Evolutionary conservation across 1,139 yeast genomes (phyloP), one percentile per base, ranked within the genome.

Genomic region (Candida albicans): DNA sequence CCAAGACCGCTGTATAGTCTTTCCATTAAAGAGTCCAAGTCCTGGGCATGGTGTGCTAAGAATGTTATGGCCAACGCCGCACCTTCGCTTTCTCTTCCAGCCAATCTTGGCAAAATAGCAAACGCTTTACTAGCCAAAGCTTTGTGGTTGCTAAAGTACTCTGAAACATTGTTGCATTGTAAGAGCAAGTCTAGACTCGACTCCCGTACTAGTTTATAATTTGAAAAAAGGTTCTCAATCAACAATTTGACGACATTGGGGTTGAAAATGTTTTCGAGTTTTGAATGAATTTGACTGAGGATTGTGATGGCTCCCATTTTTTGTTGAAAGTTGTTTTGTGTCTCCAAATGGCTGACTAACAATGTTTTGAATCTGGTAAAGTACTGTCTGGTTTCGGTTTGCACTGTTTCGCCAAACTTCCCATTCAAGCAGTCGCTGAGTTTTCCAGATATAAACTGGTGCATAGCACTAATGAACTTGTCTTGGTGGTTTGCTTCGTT

Each of bases 31-130:
- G 15, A 8, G 7, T 35, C 33, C 7, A 42, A 26, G 8, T 42
- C 35, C 9, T 12, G 15, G 31, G 43, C 37, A 15, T 36, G 39
- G n/a, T 30, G 25, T 11, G 48, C 37, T 29, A 50, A 32, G 29
- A 45, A 50, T 25, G 45, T 37, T 3, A 47, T 33, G 8, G 44
- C 49, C 35, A 82, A 75, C 0, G 96, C 91, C 8, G 95, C 96
- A 24, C 91, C 84, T 50, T 91, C 97, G 41, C 90, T 85, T 48
- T 75, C 80, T 45, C 90, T 77, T 18, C 91, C 95, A 39, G 82
- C 79, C 52, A 79, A 68, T 40, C 81, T 82, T 5, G 67, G 56
- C 39, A 88, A 61, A 58, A 82, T 65, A 0, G 56, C 49, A 22
- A 74, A 51, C 0, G 84, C 73, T 39, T 72, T 69, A 0, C 53